Evolutionary conservation across 2,329 filamentous ascomycete species (phyloP).

Genomic region (Ceratocystis smalleyi): DNA sequence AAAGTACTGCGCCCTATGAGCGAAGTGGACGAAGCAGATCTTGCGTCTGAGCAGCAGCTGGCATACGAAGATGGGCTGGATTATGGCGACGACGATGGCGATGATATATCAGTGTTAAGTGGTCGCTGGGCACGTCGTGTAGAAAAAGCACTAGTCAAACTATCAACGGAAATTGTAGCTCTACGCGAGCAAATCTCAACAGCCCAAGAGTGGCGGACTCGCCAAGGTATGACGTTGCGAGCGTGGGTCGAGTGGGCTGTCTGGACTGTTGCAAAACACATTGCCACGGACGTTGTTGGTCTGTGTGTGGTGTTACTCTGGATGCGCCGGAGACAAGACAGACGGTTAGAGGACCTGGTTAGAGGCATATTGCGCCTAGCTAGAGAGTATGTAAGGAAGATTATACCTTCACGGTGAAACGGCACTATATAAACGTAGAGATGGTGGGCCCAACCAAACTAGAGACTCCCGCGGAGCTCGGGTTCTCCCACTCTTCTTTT

Average conservation of each 20-base stretch:
- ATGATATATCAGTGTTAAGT: constrained; percentile 10
- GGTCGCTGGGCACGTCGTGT: constrained; percentile 59
- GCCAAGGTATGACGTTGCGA: constrained; percentile 46
- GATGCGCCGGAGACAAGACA: constrained; percentile 56
- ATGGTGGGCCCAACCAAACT: background rate
- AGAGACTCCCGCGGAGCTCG: background rate
- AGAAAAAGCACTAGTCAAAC: constrained; percentile 70
- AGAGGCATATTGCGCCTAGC: constrained; percentile 43
- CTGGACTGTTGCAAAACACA: constrained; percentile 56
- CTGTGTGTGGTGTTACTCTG: constrained; percentile 52
- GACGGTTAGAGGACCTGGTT: constrained; percentile 57
- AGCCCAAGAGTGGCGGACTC: constrained; percentile 53
- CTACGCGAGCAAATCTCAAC: constrained; percentile 78
- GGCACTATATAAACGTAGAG: background rate
- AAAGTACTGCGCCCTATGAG: constrained; percentile 73
- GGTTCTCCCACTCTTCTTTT: constrained; percentile 12
- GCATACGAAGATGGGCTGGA: constrained; percentile 33
- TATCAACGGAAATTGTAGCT: constrained; percentile 85
- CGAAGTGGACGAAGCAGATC: constrained; percentile 57
- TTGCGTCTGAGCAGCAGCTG: constrained; percentile 34
- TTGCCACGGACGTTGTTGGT: constrained; percentile 54
- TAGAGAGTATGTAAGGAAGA: constrained; percentile 42
- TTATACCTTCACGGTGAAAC: constrained; percentile 39
- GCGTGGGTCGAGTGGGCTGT: constrained; percentile 57
- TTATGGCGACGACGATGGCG: constrained; percentile 23